These are phyloP conservation scores for Leccinum uliginosum DNA, from an alignment of 768 basidiomycete genomes.

Conservation along the genomic window DNA sequence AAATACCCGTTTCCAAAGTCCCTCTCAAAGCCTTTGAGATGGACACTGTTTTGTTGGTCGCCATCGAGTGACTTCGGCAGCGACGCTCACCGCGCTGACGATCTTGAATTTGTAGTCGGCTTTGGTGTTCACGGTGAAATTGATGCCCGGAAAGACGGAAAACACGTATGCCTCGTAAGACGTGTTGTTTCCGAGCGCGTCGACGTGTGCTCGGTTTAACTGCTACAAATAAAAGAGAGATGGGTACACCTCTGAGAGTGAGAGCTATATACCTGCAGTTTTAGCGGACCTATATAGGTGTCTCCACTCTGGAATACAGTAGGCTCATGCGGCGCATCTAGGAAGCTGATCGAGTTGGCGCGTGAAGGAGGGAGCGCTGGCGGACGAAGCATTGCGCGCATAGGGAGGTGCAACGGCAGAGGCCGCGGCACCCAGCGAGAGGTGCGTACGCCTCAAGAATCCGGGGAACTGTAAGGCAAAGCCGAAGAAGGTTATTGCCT, in stretches of 20 bases:
- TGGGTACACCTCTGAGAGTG: slow-evolving; percentile 53
- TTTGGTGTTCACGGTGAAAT: slow-evolving; percentile 86
- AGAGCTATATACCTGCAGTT: slow-evolving; percentile 57
- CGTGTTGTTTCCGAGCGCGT: slow-evolving; percentile 84
- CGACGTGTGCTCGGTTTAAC: slow-evolving; percentile 43
- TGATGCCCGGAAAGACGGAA: slow-evolving; percentile 74
- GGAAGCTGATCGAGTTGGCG: too few species aligned
- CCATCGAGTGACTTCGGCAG: slow-evolving; percentile 87
- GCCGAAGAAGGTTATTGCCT: too few species aligned
- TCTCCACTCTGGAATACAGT: too few species aligned
- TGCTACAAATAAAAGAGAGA: not conserved
- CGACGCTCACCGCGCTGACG: slow-evolving; percentile 94
- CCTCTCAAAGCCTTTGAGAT: slow-evolving; percentile 28
- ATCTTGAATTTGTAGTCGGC: slow-evolving; percentile 96
- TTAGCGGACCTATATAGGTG: too few species aligned
- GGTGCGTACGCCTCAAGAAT: too few species aligned
- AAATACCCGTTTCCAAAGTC: slow-evolving; percentile 81
- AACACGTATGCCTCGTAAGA: slow-evolving; percentile 85
- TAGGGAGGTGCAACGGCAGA: too few species aligned
- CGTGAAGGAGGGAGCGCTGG: too few species aligned
- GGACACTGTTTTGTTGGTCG: slow-evolving; percentile 1
- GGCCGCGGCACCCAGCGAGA: too few species aligned
- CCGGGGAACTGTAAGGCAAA: too few species aligned
- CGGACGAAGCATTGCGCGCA: too few species aligned
- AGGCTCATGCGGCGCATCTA: too few species aligned